Percentiles rank a stretch among this genome's conserved stretches.
phyloP scores from a whole-genome alignment of 108 stramenopile genomes.

The Pseudonitzschia multiseries region DNA sequence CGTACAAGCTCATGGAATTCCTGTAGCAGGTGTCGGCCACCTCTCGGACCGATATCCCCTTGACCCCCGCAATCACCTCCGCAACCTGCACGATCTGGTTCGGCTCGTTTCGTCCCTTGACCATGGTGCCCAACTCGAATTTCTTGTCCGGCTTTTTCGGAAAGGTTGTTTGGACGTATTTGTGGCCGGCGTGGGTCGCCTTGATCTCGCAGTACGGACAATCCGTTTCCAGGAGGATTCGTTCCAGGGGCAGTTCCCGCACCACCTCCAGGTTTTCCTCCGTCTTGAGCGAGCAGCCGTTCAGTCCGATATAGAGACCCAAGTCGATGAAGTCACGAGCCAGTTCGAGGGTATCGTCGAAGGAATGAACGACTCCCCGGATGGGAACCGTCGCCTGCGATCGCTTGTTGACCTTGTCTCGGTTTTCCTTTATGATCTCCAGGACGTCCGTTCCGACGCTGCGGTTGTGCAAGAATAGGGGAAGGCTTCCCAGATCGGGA shows the following conservation, averaged over 20 bases:
- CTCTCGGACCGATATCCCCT: slow-evolving; percentile 52
- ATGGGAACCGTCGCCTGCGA: neutral
- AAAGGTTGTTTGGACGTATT: slow-evolving; percentile 65
- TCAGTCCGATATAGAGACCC: slow-evolving; percentile 92
- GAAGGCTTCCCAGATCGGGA: slow-evolving; percentile 46
- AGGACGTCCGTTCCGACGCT: slow-evolving; percentile 81
- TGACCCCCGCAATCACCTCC: slow-evolving; percentile 79
- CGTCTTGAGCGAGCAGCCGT: slow-evolving; percentile 95
- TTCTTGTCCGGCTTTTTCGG: slow-evolving; percentile 76
- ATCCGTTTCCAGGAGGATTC: slow-evolving; percentile 94
- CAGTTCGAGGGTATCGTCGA: slow-evolving; percentile 86
- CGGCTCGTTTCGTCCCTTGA: slow-evolving; percentile 90
- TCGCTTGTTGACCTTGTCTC: neutral
- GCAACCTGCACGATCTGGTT: slow-evolving; percentile 86
- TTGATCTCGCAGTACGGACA: slow-evolving; percentile 93
- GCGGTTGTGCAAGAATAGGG: slow-evolving; percentile 95
- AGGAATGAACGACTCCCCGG: slow-evolving; percentile 85
- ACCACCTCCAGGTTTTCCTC: slow-evolving; percentile 83
- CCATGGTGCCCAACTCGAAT: slow-evolving; percentile 60
- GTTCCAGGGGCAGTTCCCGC: slow-evolving; percentile 73
- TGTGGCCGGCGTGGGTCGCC: slow-evolving; percentile 72
- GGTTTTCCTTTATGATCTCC: slow-evolving; percentile 48
- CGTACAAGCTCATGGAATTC: slow-evolving; percentile 70
- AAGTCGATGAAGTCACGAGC: slow-evolving; percentile 73
- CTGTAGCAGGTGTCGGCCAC: slow-evolving; percentile 59